These are phyloP conservation scores for Luzula sylvatica DNA, from an alignment of 176 grass and related monocot species.

Conservation along the genomic window DNA sequence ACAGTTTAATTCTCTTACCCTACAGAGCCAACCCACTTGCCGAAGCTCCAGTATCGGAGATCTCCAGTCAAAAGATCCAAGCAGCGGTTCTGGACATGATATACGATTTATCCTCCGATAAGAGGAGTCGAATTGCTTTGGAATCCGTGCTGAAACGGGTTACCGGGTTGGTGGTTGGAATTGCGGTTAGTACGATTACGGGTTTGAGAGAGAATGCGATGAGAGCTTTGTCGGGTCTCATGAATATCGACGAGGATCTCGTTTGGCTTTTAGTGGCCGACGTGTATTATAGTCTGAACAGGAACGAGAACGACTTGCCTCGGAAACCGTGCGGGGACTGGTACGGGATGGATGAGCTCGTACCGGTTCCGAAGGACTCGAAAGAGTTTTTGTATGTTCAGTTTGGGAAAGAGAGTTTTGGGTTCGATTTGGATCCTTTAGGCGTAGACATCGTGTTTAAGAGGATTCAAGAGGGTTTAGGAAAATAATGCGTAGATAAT, in stretches of 20 bases:
- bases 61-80: slow-evolving; percentile 89
- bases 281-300: slow-evolving; percentile 66
- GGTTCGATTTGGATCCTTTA: slow-evolving; percentile 60
- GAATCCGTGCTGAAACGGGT: slow-evolving; percentile 65
- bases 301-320: slow-evolving; percentile 31
- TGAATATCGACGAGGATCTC: slow-evolving; percentile 67
- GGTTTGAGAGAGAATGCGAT: slow-evolving; percentile 56
- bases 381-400: slow-evolving; percentile 73
- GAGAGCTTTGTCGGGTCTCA: slow-evolving; percentile 56
- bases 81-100: slow-evolving; percentile 75
- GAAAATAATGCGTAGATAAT: too few species aligned
- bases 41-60: slow-evolving; percentile 77
- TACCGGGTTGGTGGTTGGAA: slow-evolving; percentile 77
- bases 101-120: slow-evolving; percentile 42
- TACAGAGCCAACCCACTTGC: slow-evolving; percentile 50
- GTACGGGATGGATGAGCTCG: slow-evolving; percentile 41
- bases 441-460: too few species aligned
- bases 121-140: slow-evolving; percentile 54
- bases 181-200: slow-evolving; percentile 34
- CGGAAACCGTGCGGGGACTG: slow-evolving; percentile 21
- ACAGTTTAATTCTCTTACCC: slow-evolving; percentile 59
- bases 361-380: slow-evolving; percentile 43
- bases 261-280: slow-evolving; percentile 92
- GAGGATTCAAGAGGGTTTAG: too few species aligned
- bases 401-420: slow-evolving; percentile 56